phyloP scores from a whole-genome alignment of 805 yeast genomes.

The Monosporozyma aerobia region DNA sequence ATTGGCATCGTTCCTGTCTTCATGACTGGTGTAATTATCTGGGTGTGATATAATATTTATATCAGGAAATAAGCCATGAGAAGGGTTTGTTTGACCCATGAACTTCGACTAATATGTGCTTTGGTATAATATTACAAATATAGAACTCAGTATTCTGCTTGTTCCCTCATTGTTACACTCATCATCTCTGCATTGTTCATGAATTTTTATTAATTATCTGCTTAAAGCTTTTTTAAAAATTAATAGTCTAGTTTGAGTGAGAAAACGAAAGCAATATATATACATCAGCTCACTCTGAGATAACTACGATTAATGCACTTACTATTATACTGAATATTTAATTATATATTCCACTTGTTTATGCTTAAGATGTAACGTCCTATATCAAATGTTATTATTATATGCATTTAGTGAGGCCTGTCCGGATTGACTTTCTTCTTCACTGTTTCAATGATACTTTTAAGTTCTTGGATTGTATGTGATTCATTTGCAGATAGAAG shows the following conservation, averaged over 20 bases:
- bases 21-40: neutral
- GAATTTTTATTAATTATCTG: too few species aligned
- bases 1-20: neutral
- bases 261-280: neutral
- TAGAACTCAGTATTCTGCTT: neutral
- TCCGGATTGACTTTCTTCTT: constrained; percentile 13
- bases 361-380: neutral
- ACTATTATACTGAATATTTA: neutral
- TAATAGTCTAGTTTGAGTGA: neutral
- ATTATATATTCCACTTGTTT: neutral
- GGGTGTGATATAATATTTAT: constrained; percentile 9
- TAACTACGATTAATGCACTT: neutral
- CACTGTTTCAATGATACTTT: constrained; percentile 22
- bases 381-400: neutral
- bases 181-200: neutral
- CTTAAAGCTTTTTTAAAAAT: neutral
- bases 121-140: neutral
- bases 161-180: neutral
- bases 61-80: constrained; percentile 16
- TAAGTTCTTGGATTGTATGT: constrained; percentile 16
- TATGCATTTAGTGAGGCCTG: neutral
- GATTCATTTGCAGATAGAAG: constrained; percentile 5
- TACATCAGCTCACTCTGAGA: neutral
- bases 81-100: constrained; percentile 5
- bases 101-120: neutral